A percentile compares a stretch with the other conserved stretches of the same genome.
These are phyloP conservation scores for Apiotrichum sp. DNA, from an alignment of 1,284 basidiomycete species.

Conservation along the genomic window DNA sequence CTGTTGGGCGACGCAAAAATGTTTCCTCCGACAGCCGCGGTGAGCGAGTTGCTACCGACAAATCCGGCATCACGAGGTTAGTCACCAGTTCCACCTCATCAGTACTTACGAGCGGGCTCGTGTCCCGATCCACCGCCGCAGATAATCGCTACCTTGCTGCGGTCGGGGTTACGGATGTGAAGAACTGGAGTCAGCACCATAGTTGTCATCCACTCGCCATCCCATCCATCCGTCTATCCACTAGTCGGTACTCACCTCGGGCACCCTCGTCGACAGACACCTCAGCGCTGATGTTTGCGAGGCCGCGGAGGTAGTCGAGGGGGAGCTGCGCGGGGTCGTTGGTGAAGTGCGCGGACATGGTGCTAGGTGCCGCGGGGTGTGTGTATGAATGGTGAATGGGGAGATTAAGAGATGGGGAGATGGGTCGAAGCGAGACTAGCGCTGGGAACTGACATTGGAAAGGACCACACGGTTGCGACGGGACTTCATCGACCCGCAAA, in stretches of 20 bases:
- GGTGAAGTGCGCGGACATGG: conserved; percentile 55
- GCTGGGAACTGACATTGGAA: too few species aligned
- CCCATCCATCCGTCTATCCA: too few species aligned
- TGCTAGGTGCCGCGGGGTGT: too few species aligned
- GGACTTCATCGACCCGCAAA: too few species aligned
- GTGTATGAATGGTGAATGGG: too few species aligned
- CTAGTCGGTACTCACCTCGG: conserved; percentile 10
- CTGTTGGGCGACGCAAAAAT: conserved; percentile 84
- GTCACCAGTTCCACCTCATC: neutral
- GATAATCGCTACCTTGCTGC: conserved; percentile 68
- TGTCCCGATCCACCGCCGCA: conserved; percentile 89
- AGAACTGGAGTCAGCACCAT: conserved; percentile 39
- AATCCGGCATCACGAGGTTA: conserved; percentile 59
- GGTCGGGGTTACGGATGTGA: conserved; percentile 55
- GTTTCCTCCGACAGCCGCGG: conserved; percentile 78
- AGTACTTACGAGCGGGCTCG: conserved; percentile 59
- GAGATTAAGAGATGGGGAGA: too few species aligned
- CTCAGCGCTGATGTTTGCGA: conserved; percentile 61
- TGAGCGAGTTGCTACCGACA: conserved; percentile 70
- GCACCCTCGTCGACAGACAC: conserved; percentile 57
- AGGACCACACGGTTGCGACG: too few species aligned
- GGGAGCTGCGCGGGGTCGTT: conserved; percentile 65
- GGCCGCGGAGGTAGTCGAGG: conserved; percentile 64
- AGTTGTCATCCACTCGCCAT: too few species aligned
- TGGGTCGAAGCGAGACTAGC: too few species aligned